Evolutionary conservation across 371 early-diverging fungal genomes (phyloP), one percentile per base, ranked within the genome.

Genomic region (Synchytrium microbalum): DNA sequence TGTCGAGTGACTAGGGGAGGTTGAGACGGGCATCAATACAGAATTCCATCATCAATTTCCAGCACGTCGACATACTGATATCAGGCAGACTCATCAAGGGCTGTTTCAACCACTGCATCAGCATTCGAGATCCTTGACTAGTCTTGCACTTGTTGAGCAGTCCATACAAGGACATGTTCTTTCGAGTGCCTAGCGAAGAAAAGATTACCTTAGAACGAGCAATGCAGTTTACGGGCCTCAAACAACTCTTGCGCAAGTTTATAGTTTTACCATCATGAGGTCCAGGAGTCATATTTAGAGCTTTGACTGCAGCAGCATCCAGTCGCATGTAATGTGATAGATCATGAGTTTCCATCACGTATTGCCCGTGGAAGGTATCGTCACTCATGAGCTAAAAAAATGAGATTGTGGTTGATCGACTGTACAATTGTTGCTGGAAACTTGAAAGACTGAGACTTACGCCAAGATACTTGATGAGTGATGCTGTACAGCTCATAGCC

Each of bases 81-180:
- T 85, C 88, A 3, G 70, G 67, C 3, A 88, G 24, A 32, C 85
- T 81, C 69, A 95, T 76, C 2, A 95, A 77, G 3, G 98, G 98
- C 68, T 96, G 97, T 65, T 90, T 93, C 30, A 98, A 70, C 96
- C 97, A 98, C 71, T 92, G 92, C 14, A 83, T 80, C 25, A 96
- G 76, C 66, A 96, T 69, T 2, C 96, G 80, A 23, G 88, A 80
- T 0, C 98, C 98, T 69, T 94, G 95, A 0, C 89, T 75, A 2
- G 98, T 98, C 62, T 86, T 84, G 78, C 95, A 94, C 63, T 88
- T 80, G 75, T 96, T 92, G 52, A 98, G 75, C 52, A 95, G 74
- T 0, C 95, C 93, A 63, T 83, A 91, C 23, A 96, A 72, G 67
- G 85, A 89, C 84, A 89, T 88, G 8, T 83, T 84, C 69, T 88